Evolutionary conservation across 805 yeast species (phyloP).

Genomic region (Saccharomycopsis capsularis): DNA sequence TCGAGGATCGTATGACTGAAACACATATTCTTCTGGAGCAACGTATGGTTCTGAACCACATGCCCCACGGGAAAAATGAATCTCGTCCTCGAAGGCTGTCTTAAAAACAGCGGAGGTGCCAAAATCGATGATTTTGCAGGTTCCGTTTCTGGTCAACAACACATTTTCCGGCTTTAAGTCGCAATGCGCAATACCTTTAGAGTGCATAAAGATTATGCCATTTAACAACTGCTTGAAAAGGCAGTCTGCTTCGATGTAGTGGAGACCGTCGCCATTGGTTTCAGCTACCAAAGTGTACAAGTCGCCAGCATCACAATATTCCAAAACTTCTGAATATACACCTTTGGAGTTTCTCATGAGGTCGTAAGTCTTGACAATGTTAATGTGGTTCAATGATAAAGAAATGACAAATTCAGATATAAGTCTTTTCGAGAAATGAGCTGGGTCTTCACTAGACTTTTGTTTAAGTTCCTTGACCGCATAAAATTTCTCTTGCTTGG

Average conservation of each 20-base stretch:
- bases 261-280: slow-evolving; percentile 45
- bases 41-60: slow-evolving; percentile 89
- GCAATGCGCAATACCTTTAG: slow-evolving; percentile 89
- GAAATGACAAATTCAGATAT: slow-evolving; percentile 90
- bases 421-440: slow-evolving; percentile 59
- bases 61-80: slow-evolving; percentile 62
- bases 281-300: slow-evolving; percentile 52
- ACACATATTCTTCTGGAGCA: slow-evolving; percentile 78
- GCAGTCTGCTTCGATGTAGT: slow-evolving; percentile 74
- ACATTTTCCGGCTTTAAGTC: slow-evolving; percentile 88
- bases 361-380: slow-evolving; percentile 72
- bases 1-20: slow-evolving; percentile 61
- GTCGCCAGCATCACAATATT: slow-evolving; percentile 87
- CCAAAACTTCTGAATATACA: slow-evolving; percentile 87
- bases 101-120: slow-evolving; percentile 89
- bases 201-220: slow-evolving; percentile 81
- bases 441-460: slow-evolving; percentile 49
- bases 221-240: slow-evolving; percentile 78
- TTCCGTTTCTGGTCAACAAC: slow-evolving; percentile 58
- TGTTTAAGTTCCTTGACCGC: slow-evolving; percentile 75
- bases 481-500: slow-evolving; percentile 41
- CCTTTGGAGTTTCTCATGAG: slow-evolving; percentile 69
- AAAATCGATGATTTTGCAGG: slow-evolving; percentile 71
- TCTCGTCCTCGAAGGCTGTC: slow-evolving; percentile 80
- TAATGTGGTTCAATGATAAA: slow-evolving; percentile 64